Evolutionary conservation across 805 yeast species (phyloP).

Genomic region (Nakazawaea laoshanensis): DNA sequence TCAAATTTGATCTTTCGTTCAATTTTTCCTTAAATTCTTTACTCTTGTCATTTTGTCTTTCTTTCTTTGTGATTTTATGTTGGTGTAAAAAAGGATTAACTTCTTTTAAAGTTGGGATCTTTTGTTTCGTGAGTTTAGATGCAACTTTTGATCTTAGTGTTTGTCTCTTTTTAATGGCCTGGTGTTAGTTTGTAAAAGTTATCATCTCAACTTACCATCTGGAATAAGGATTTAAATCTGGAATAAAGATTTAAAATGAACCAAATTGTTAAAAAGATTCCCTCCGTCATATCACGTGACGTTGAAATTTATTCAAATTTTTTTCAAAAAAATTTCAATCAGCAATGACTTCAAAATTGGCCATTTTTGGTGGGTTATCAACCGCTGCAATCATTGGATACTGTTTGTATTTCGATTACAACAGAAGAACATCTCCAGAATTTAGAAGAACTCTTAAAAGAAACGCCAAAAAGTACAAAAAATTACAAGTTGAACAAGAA

Average conservation of each 20-base stretch:
- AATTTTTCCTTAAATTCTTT: slow-evolving; percentile 29
- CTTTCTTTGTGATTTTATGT: slow-evolving; percentile 43
- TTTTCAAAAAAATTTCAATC: not conserved
- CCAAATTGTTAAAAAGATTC: too few species aligned
- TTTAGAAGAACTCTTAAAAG: slow-evolving; percentile 74
- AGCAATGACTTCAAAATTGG: not conserved
- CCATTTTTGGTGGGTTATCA: slow-evolving; percentile 4
- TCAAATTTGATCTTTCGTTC: slow-evolving; percentile 36
- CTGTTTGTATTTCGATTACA: slow-evolving; percentile 85
- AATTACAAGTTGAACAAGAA: slow-evolving; percentile 42
- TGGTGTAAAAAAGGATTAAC: slow-evolving; percentile 45
- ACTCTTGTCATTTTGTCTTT: slow-evolving; percentile 34
- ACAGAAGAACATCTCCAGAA: slow-evolving; percentile 72
- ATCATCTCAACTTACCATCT: too few species aligned
- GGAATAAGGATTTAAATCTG: too few species aligned
- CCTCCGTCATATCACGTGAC: too few species aligned
- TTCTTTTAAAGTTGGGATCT: slow-evolving; percentile 9
- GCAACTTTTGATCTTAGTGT: slow-evolving; percentile 34
- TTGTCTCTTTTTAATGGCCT: slow-evolving; percentile 40
- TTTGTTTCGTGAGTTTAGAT: slow-evolving; percentile 16
- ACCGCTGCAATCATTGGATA: slow-evolving; percentile 61
- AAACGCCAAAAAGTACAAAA: slow-evolving; percentile 52
- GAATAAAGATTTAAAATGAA: too few species aligned
- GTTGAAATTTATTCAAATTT: too few species aligned
- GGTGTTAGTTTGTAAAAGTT: not conserved